Evolutionary conservation across 805 yeast genomes (phyloP).

Genomic region (Sugiyamaella americana): DNA sequence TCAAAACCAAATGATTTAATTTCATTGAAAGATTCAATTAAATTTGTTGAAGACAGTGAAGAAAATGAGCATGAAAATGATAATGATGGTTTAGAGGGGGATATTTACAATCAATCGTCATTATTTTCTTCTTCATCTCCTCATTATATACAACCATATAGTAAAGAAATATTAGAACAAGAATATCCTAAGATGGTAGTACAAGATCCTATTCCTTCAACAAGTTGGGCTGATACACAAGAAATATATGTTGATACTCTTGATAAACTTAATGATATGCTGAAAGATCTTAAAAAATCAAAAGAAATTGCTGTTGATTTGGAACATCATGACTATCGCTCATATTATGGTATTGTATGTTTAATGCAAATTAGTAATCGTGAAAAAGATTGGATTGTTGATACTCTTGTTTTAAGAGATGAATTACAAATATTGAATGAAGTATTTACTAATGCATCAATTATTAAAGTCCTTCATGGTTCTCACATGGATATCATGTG

Average conservation of each 20-base stretch:
- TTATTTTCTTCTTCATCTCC: constrained; percentile 35
- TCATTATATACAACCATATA: constrained; percentile 78
- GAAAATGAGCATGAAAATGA: constrained; percentile 22
- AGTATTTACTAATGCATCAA: constrained; percentile 73
- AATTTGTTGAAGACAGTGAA: constrained; percentile 27
- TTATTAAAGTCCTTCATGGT: constrained; percentile 90
- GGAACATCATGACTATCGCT: constrained; percentile 90
- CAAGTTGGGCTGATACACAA: constrained; percentile 56
- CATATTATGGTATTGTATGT: constrained; percentile 86
- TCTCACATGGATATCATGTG: constrained; percentile 95
- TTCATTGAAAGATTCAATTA: constrained; percentile 48
- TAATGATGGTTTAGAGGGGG: constrained; percentile 17
- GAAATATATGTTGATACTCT: constrained; percentile 62
- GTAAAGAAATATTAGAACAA: constrained; percentile 60
- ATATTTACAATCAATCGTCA: no score
- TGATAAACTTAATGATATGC: constrained; percentile 48
- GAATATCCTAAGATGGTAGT: constrained; percentile 52
- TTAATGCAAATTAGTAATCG: constrained; percentile 87
- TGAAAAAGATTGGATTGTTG: constrained; percentile 79
- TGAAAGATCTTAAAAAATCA: constrained; percentile 44
- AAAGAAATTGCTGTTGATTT: constrained; percentile 84
- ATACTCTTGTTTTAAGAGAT: constrained; percentile 72
- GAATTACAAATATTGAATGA: constrained; percentile 61
- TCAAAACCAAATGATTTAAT: constrained; percentile 65
- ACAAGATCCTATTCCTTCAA: constrained; percentile 45